Percentiles rank a stretch among this genome's conserved stretches.
Conservation (phyloP, 768 basidiomycete species). For the Cystofilobasidium capitatum region DNA sequence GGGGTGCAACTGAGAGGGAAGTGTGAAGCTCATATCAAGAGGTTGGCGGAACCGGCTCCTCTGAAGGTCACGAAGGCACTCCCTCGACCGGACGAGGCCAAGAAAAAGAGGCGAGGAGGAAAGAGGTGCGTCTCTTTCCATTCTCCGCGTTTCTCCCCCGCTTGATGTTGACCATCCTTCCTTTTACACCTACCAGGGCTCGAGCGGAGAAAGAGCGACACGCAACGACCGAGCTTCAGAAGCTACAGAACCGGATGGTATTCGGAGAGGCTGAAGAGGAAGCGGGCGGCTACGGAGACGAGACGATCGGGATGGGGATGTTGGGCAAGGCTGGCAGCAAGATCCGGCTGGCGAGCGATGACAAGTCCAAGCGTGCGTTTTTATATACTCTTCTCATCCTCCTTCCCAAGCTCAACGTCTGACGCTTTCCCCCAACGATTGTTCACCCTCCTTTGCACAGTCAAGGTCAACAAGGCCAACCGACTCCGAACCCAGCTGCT, state of each 20-base stretch:
- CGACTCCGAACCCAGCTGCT: slow-evolving; percentile 79
- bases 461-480: slow-evolving; percentile 91
- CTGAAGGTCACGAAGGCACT: slow-evolving; percentile 86
- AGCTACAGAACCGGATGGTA: slow-evolving; percentile 90
- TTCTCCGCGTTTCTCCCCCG: neutral
- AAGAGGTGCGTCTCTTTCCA: slow-evolving; percentile 55
- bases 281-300: slow-evolving; percentile 79
- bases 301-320: slow-evolving; percentile 98
- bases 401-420: neutral
- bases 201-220: slow-evolving; percentile 98
- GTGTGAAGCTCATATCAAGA: slow-evolving; percentile 84
- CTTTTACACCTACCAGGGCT: slow-evolving; percentile 49
- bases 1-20: slow-evolving; percentile 72
- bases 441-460: slow-evolving; percentile 43
- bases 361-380: slow-evolving; percentile 74
- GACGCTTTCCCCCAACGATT: neutral
- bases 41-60: slow-evolving; percentile 86
- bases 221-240: slow-evolving; percentile 89
- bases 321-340: slow-evolving; percentile 74
- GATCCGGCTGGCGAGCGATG: slow-evolving; percentile 77
- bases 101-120: slow-evolving; percentile 83
- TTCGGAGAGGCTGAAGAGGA: slow-evolving; percentile 95
- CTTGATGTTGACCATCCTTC: neutral
- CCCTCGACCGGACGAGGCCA: slow-evolving; percentile 87
- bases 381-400: neutral